Evolutionary conservation across 2,329 filamentous ascomycete species (phyloP), one percentile per base, ranked within the genome.

Genomic region (Xylaria multiplex): DNA sequence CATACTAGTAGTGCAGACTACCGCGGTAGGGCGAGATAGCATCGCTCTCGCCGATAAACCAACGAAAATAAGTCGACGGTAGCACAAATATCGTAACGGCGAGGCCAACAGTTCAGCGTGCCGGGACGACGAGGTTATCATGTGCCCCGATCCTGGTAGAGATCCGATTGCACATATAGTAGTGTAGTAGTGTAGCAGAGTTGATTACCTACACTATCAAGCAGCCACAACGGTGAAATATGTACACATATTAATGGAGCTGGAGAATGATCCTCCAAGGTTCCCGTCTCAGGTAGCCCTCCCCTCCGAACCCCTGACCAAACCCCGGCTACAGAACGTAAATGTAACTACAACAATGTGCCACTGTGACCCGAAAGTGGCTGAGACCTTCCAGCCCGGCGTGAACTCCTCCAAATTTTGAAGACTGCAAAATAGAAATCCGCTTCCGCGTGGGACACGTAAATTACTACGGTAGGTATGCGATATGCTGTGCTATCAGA

Each of bases 351-450:
- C 24, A 35, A 48, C 42, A 24, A 40, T 56, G 43, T 54, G 58
- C 49, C 55, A 57, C 43, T 60, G 60, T 46, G 45, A 53, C 48
- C 50, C 48, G 46, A 57, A 57, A n/a, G 50, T 53, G 66, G 59
- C 63, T 66, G 66, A 68, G 54, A 54, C 40, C 24, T 42, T 56
- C 30, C 48, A 52, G 45, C 55, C 48, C 45, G 53, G 53, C 32
- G 40, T 22, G 22, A 58, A 54, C 7, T 49, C 53, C 43, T 35
- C 52, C 37, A 45, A 35, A 46, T 49, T 42, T n/a, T 27, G 27
- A 30, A 46, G 22, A 32, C 35, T 42, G 42, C 24, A 45, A 49
- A 35, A 27, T 14, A 11, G 52, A 40, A 8, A 48, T 40, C 22
- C 0, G 40, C n/a, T 46, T 8, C 53, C 8, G n/a, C n/a, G 27